A percentile compares a stretch with the other conserved stretches of the same genome.
phyloP scores from a whole-genome alignment of 768 basidiomycete species.

The Mycena galopus region DNA sequence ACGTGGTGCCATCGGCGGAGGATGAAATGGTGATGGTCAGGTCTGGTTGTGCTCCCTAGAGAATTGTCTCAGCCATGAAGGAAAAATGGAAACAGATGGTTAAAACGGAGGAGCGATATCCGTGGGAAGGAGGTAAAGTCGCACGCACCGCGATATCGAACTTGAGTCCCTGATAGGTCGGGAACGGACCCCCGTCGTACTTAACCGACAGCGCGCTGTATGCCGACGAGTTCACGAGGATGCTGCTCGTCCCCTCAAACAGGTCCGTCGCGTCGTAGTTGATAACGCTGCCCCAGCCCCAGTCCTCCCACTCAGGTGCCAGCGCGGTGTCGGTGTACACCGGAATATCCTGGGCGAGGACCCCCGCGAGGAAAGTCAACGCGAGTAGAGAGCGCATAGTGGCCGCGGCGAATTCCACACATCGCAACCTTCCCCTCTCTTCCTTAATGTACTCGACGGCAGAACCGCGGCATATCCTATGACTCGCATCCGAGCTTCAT shows the following conservation, averaged over 20 bases:
- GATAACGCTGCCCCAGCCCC: slow-evolving; percentile 62
- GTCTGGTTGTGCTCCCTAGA: slow-evolving; percentile 60
- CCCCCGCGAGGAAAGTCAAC: slow-evolving; percentile 22
- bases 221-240: slow-evolving; percentile 57
- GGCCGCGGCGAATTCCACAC: neutral
- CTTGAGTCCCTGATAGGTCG: slow-evolving; percentile 58
- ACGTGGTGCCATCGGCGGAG: slow-evolving; percentile 51
- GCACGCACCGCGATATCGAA: slow-evolving; percentile 64
- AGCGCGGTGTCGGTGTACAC: slow-evolving; percentile 59
- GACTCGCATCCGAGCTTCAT: slow-evolving; percentile 24
- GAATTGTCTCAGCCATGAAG: neutral
- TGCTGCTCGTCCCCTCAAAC: slow-evolving; percentile 55
- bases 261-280: slow-evolving; percentile 61
- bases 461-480: slow-evolving; percentile 24
- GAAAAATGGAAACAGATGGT: neutral
- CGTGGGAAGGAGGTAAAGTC: neutral
- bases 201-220: slow-evolving; percentile 64
- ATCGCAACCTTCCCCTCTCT: neutral
- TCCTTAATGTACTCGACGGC: slow-evolving; percentile 18
- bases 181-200: slow-evolving; percentile 52
- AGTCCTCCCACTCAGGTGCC: slow-evolving; percentile 62
- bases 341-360: slow-evolving; percentile 49
- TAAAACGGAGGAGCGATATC: no score
- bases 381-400: slow-evolving; percentile 24
- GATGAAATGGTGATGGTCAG: slow-evolving; percentile 56